Evolutionary conservation across 1,284 basidiomycete species (phyloP).

Genomic region (Moesziomyces sp.): DNA sequence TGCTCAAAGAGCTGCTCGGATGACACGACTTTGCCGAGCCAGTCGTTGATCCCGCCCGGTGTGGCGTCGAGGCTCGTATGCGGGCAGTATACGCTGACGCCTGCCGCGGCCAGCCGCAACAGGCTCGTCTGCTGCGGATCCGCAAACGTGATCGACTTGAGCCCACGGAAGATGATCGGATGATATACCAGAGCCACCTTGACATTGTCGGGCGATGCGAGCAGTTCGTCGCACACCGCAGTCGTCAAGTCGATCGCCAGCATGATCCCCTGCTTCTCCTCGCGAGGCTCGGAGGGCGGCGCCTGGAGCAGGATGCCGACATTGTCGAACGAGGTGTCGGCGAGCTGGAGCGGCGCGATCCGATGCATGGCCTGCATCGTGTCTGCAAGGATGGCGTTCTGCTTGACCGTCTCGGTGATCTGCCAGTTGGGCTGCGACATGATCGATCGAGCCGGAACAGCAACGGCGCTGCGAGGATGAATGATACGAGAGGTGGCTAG

Average conservation of each 20-base stretch:
- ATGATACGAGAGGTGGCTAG: background rate
- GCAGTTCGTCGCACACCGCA: conserved; percentile 60
- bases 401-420: conserved; percentile 40
- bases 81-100: conserved; percentile 86
- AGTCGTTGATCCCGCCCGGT: conserved; percentile 80
- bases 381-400: conserved; percentile 25
- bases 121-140: conserved; percentile 84
- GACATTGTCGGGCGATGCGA: conserved; percentile 44
- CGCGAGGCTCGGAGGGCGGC: conserved; percentile 3
- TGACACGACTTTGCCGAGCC: conserved; percentile 55
- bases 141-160: conserved; percentile 80
- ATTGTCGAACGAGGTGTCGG: conserved; percentile 63
- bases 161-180: conserved; percentile 80
- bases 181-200: conserved; percentile 80
- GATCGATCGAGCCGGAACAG: conserved; percentile 4
- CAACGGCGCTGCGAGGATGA: background rate
- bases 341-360: conserved; percentile 58
- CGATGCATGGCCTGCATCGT: conserved; percentile 41
- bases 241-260: conserved; percentile 65
- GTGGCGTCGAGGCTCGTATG: conserved; percentile 87
- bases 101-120: conserved; percentile 80
- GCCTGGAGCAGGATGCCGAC: conserved; percentile 61
- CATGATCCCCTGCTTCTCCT: conserved; percentile 49
- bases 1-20: conserved; percentile 20
- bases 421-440: conserved; percentile 45